A percentile compares a stretch with the other conserved stretches of the same genome.
These are phyloP conservation scores for Pleurotus platypus DNA, from an alignment of 768 basidiomycete species.

Conservation along the genomic window DNA sequence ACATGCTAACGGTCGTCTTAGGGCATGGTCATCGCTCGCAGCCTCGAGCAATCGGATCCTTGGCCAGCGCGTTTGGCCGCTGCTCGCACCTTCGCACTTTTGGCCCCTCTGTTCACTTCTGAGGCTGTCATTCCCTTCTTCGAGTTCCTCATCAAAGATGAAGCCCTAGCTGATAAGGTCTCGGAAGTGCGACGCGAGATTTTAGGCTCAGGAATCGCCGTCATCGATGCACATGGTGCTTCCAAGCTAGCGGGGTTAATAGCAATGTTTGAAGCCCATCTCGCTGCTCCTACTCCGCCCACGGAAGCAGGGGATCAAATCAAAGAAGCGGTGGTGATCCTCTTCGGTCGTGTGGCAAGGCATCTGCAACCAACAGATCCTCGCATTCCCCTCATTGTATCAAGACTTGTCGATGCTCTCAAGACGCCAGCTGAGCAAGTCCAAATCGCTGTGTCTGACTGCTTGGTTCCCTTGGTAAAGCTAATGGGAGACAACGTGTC, in stretches of 20 bases:
- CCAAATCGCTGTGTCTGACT: constrained; percentile 94
- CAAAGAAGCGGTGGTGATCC: constrained; percentile 92
- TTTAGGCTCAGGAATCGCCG: constrained; percentile 76
- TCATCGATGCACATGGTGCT: constrained; percentile 84
- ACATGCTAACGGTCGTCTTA: constrained; percentile 22
- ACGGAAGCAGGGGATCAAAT: constrained; percentile 82
- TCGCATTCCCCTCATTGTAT: constrained; percentile 78
- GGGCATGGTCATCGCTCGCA: constrained; percentile 93
- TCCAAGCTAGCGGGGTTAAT: constrained; percentile 71
- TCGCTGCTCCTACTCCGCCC: constrained; percentile 49
- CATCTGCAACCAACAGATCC: constrained; percentile 77
- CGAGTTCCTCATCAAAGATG: constrained; percentile 78
- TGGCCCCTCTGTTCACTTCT: constrained; percentile 64
- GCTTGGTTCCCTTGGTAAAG: constrained; percentile 82
- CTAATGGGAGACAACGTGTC: constrained; percentile 60
- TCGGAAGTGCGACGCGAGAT: constrained; percentile 82
- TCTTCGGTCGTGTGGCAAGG: constrained; percentile 88
- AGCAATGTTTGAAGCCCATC: constrained; percentile 74
- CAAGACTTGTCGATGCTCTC: constrained; percentile 82
- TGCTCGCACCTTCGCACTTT: constrained; percentile 58
- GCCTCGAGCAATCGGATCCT: constrained; percentile 84
- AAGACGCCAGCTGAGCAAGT: constrained; percentile 96
- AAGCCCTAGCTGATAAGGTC: constrained; percentile 83
- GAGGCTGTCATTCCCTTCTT: constrained; percentile 72
- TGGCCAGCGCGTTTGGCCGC: constrained; percentile 81